These are phyloP conservation scores for Tremellales sp. DNA, from an alignment of 1,284 basidiomycete genomes.

Conservation along the genomic window DNA sequence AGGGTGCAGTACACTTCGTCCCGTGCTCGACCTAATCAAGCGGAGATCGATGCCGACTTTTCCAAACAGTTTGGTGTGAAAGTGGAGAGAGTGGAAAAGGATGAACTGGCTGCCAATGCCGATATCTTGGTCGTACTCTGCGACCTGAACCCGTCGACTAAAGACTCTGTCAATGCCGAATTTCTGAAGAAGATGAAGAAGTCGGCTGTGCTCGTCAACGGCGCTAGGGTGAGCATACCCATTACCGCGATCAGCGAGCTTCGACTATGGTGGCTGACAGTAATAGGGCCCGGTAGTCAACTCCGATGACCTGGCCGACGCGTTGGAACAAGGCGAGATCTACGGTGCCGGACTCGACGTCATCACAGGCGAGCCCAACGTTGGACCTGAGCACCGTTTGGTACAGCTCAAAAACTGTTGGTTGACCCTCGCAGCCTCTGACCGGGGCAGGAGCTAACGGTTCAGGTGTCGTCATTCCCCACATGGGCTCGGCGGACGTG, in stretches of 20 bases:
- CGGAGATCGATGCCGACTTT: slow-evolving; percentile 57
- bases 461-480: slow-evolving; percentile 73
- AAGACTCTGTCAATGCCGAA: slow-evolving; percentile 64
- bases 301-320: slow-evolving; percentile 76
- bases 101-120: slow-evolving; percentile 65
- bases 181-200: slow-evolving; percentile 83
- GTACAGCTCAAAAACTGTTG: slow-evolving; percentile 66
- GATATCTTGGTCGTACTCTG: slow-evolving; percentile 82
- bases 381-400: slow-evolving; percentile 69
- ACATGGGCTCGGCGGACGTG: slow-evolving; percentile 82
- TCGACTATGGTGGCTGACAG: not conserved
- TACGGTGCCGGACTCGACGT: slow-evolving; percentile 93
- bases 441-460: not conserved
- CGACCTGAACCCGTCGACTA: slow-evolving; percentile 67
- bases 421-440: slow-evolving; percentile 1
- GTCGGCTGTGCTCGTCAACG: slow-evolving; percentile 73
- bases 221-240: slow-evolving; percentile 67
- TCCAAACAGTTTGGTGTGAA: slow-evolving; percentile 53
- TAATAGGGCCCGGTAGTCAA: slow-evolving; percentile 70
- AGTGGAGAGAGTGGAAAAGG: slow-evolving; percentile 61
- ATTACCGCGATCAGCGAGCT: not conserved
- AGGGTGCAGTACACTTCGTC: slow-evolving; percentile 37
- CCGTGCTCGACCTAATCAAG: slow-evolving; percentile 33
- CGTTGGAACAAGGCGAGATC: slow-evolving; percentile 69
- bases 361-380: slow-evolving; percentile 83